Evolutionary conservation across 2,329 filamentous ascomycete species (phyloP).

Genomic region (Pleomassaria siparia): DNA sequence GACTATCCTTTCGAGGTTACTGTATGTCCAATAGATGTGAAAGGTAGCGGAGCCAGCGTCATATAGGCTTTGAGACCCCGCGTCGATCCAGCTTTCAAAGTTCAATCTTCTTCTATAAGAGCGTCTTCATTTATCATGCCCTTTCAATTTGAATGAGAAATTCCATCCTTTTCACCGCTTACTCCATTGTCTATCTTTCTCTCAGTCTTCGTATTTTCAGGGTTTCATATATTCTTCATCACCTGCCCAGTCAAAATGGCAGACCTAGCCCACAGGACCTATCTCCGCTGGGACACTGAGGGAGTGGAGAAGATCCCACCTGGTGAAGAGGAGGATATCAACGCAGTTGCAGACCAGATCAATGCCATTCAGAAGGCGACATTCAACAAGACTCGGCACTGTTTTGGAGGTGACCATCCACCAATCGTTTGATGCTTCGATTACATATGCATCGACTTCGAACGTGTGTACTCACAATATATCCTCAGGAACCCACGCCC

Average conservation of each 20-base stretch:
- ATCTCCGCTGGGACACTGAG: constrained; percentile 44
- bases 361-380: constrained; percentile 50
- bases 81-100: constrained; percentile 28
- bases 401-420: constrained; percentile 31
- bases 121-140: no score
- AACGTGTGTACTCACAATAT: background rate
- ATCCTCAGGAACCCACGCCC: constrained; percentile 47
- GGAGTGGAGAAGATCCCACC: constrained; percentile 46
- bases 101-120: no score
- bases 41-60: background rate
- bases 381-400: constrained; percentile 46
- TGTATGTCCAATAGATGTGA: background rate
- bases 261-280: no score
- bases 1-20: background rate
- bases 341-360: constrained; percentile 50
- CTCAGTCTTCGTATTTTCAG: no score
- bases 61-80: background rate
- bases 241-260: no score
- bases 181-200: no score
- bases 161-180: no score
- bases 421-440: constrained; percentile 1
- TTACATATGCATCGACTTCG: background rate
- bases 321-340: constrained; percentile 48
- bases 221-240: no score
- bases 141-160: no score